Base-by-base conservation (phyloP, 305 asterid genomes). In the Fraxinus platypoda region DNA sequence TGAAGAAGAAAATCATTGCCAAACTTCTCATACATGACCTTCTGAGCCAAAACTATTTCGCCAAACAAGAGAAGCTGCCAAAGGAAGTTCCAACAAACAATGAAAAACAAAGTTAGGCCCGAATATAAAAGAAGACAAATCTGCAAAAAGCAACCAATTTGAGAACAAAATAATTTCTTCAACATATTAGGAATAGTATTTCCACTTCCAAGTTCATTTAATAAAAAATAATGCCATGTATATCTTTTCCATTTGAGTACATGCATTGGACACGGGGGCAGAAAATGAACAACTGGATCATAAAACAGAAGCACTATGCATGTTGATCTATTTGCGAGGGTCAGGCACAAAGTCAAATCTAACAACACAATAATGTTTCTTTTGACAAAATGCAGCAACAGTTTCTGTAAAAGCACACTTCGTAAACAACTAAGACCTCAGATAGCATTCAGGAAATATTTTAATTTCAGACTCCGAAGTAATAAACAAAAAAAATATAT, bases 41-140 rank as follows among this genome's bases (percentile, higher is more conserved):
- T 93, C 88, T 96, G 99, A 80, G 95, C 99, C 79, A 87, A 75
- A 74, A 96, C 94, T n/a, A 96, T 91, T 91, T 96, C 99, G 12
- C 93, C 87, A 62, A 94, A 93, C 91, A 96, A 86, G 84, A 41
- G 74, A 84, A 88, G 86, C 99, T 94, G 94, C 87, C 81, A 79
- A 81, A 86, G 23, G 66, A 78, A 26, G 71, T 79, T 71, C 71
- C 54, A 79, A 79, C 17, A 76, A 78, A 31, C 31, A 74, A 72
- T 19, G 49, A 72, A 79, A 78, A 57, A 11, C 26, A 21, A 54
- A 57, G 35, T 62, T 30, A 73, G 74, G 62, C 41, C 23, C 46
- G 77, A 54, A 31, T 28, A 37, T 49, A 0, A 17, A 35, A 49
- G 77, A 54, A 31, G 46, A 62, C 38, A 1, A 49, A 46, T 37